Base-by-base conservation (phyloP, 352 stramenopile genomes). In the Thalassiosira mediterranea region DNA sequence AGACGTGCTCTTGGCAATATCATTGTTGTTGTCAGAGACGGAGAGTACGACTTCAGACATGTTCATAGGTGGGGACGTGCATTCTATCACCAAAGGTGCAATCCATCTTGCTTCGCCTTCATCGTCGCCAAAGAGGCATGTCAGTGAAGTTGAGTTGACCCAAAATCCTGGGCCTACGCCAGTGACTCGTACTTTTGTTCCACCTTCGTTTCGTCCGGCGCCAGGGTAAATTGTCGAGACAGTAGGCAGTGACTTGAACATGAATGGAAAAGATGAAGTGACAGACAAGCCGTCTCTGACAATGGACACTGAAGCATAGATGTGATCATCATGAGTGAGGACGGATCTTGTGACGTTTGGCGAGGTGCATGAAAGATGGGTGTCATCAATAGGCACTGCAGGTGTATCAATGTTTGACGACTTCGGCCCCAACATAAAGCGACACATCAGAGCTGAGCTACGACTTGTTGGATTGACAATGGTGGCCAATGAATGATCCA, bases 1-100 rank as follows among this genome's bases (percentile, higher is more conserved):
- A n/a, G 28, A 23, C 13, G 31, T 11, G 23, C 46, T 58, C 21
- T 38, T 19, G 3, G 31, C 15, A 4, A 15, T 10, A 26, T 77
- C 67, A 40, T 34, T 38, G 32, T 28, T 17, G 57, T 77, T 70
- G 51, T 77, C 67, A 13, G 67, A 77, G 28, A 70, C 29, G 13
- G 67, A 49, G 17, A 77, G 5, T 17, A 65, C 25, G 15, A 29
- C 19, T 25, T 63, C 19, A 28, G 32, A 34, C 11, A n/a, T 17
- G 26, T 56, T 3, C 3, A 1, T 15, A 11, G 2, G 13, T 29
- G 67, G 67, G 8, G 56, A 70, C 40, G 44, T 64, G 38, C 67
- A 76, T 25, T 76, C 58, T 34, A 76, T 31, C 17, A 44, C 4
- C 15, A 57, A 31, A 1, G 21, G 53, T 26, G 56, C 52, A 40